phyloP scores from a whole-genome alignment of 768 basidiomycete genomes.

The Russula sp. region DNA sequence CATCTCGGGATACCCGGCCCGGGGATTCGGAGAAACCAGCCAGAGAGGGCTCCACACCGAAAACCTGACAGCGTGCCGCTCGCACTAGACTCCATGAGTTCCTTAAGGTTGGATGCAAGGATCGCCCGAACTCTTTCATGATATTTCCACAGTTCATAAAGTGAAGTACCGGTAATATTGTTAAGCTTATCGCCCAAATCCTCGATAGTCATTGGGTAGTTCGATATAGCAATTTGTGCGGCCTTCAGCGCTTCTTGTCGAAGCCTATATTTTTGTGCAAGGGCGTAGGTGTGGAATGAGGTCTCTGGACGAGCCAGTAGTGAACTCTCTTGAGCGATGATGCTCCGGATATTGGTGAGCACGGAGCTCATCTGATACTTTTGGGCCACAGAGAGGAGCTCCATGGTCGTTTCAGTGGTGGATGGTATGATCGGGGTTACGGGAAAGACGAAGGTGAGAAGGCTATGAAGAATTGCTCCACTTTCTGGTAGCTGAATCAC shows the following conservation, averaged over 20 bases:
- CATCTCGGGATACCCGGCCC: no score
- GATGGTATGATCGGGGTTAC: neutral
- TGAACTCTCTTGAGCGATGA: neutral
- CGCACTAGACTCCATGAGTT: no score
- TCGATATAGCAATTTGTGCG: neutral
- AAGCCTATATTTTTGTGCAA: neutral
- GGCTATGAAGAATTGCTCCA: neutral
- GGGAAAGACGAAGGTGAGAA: neutral
- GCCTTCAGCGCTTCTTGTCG: neutral
- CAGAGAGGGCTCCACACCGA: no score
- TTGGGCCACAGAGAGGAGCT: conserved; percentile 1
- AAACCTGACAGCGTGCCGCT: no score
- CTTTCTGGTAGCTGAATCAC: neutral
- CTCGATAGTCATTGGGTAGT: neutral
- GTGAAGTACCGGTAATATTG: neutral
- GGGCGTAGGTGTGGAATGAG: neutral
- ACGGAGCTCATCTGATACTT: neutral
- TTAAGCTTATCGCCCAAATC: neutral
- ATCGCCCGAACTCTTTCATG: no score
- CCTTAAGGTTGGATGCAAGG: no score
- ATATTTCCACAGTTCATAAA: conserved; percentile 2
- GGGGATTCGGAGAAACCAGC: no score
- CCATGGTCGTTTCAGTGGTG: neutral
- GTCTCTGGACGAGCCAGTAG: neutral
- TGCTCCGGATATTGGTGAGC: neutral